Conservation (phyloP, 305 asterid species). For the Fraxinus greggii region DNA sequence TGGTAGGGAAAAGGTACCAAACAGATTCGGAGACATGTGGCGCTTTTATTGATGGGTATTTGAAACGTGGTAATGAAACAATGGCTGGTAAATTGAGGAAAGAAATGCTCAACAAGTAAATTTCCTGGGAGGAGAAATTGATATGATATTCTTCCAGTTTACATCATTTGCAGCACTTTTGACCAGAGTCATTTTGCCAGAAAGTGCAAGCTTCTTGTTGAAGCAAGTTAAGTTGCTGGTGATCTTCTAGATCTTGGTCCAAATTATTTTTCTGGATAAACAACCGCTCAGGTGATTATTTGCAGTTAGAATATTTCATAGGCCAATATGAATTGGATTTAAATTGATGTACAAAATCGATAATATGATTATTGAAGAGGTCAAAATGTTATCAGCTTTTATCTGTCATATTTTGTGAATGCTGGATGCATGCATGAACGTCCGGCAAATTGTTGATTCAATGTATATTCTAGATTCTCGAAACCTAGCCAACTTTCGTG, state of each 20-base stretch:
- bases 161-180: neutral
- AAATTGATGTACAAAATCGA: neutral
- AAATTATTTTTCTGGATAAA: too few species aligned
- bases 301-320: neutral
- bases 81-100: slow-evolving; percentile 51
- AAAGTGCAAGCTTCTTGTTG: neutral
- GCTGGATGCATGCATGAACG: neutral
- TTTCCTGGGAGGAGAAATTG: slow-evolving; percentile 23
- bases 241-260: neutral
- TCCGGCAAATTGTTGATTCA: neutral
- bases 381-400: neutral
- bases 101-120: slow-evolving; percentile 41
- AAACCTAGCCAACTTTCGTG: neutral
- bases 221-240: neutral
- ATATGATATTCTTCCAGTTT: neutral
- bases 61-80: slow-evolving; percentile 47
- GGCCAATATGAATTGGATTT: neutral
- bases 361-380: neutral
- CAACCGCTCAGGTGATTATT: neutral
- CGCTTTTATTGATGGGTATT: slow-evolving; percentile 59
- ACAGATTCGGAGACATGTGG: slow-evolving; percentile 51
- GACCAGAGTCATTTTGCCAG: neutral
- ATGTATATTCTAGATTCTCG: neutral
- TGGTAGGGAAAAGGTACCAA: slow-evolving; percentile 65
- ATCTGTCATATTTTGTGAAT: neutral